phyloP scores from a whole-genome alignment of 2,329 filamentous ascomycete genomes.

The Exutisphaerella laricina region DNA sequence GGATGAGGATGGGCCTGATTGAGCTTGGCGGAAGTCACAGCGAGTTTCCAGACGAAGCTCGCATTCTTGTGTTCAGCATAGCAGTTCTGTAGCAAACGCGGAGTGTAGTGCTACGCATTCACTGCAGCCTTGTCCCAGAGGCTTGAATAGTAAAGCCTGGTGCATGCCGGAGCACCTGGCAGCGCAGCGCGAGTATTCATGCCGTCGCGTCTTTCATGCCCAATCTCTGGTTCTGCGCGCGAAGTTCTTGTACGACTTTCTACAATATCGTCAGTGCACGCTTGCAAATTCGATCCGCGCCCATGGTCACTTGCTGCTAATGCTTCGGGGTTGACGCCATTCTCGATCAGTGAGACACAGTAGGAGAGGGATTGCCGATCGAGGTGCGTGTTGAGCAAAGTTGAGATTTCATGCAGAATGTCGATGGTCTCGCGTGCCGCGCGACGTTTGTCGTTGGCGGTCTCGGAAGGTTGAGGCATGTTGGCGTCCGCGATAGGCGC shows the following conservation, averaged over 20 bases:
- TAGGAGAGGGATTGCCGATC: slow-evolving; percentile 87
- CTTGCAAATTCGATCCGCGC: too few relatives aligned
- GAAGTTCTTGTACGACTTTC: slow-evolving; percentile 45
- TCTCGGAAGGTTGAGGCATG: neutral
- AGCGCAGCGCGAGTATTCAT: too few relatives aligned
- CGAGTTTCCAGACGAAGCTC: too few relatives aligned
- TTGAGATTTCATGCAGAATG: slow-evolving; percentile 69
- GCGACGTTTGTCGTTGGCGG: slow-evolving; percentile 56
- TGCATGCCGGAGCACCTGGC: too few relatives aligned
- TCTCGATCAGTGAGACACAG: slow-evolving; percentile 95
- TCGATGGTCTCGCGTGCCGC: slow-evolving; percentile 74
- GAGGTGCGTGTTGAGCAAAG: slow-evolving; percentile 86
- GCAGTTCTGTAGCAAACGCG: too few relatives aligned
- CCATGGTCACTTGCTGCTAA: slow-evolving; percentile 66
- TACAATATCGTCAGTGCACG: slow-evolving; percentile 19
- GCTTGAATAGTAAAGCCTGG: too few relatives aligned
- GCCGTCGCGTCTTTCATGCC: neutral
- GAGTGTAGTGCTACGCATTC: too few relatives aligned
- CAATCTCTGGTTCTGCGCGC: slow-evolving; percentile 36
- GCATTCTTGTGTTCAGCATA: too few relatives aligned
- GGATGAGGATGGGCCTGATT: slow-evolving; percentile 26
- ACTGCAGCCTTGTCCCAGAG: too few relatives aligned
- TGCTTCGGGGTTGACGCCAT: slow-evolving; percentile 92
- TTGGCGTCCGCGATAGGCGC: neutral
- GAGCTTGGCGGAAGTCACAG: too few relatives aligned